Base-by-base conservation (phyloP, 495 filamentous ascomycete genomes). In the Xylaria venustula region DNA sequence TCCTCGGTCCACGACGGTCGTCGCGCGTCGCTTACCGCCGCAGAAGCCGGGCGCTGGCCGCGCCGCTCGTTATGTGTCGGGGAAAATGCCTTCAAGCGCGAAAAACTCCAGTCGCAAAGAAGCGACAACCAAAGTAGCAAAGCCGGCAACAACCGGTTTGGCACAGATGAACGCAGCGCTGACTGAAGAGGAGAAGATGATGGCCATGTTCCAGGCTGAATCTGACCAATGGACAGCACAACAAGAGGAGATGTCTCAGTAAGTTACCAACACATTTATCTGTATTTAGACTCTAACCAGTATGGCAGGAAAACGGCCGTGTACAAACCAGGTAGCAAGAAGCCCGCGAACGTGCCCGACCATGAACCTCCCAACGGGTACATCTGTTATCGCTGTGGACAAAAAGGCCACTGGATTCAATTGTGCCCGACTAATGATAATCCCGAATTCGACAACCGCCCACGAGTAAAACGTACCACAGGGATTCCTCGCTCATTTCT, bases 381-480 rank as follows among this genome's bases (percentile, higher is more conserved):
- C 72, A 84, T 97, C 58, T 99, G 94, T 75, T 96, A 97, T 67
- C 89, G 94, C n/a, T 99, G 94, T 75, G 89, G 92, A 58, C 89
- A 97, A 74, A 98, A 98, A 78, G 94, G 95, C 22, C 94, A 99
- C 73, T 98, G 93, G 92, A 99, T 99, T 55, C 91, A 97, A 76
- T 85, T 87, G 11, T 98, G 94, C 63, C 94, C 94, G 17, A 99
- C 94, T 15, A 99, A 99, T 71, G 90, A 96, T 71, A 93, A 99
- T 67, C 93, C 95, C 2, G 91, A 91, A 44, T 98, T 90, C 68
- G 93, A 98, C 74, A 90, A 90, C 61, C 88, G 89, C 28, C 91
- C 92, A 48, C 86, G 92, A 48, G 88, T 98, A 49, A 97, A 96
- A 79, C 86, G 94, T 50, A 97, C 95, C 12, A 98, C 94, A 15